phyloP scores from a whole-genome alignment of 768 basidiomycete species.

The Pisolithus orientalis region DNA sequence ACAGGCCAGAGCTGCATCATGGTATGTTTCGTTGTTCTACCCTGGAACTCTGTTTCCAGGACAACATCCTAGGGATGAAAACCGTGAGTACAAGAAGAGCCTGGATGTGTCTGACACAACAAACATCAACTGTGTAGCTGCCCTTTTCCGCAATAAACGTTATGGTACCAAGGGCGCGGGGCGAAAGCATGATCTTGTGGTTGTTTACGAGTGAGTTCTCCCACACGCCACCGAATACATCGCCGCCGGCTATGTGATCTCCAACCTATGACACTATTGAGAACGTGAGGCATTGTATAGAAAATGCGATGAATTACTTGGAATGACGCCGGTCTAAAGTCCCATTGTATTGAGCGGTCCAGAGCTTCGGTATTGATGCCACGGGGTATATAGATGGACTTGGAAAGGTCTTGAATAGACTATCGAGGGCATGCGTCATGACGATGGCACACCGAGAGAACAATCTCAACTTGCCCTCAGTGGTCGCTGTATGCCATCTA shows the following conservation, averaged over 20 bases:
- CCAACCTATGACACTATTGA: conserved; percentile 54
- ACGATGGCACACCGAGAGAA: conserved; percentile 1
- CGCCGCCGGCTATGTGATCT: conserved; percentile 95
- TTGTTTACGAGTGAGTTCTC: conserved; percentile 96
- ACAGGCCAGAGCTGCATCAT: conserved; percentile 99
- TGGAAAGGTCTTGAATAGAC: conserved; percentile 93
- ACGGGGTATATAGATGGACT: conserved; percentile 99
- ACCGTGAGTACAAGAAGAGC: conserved; percentile 1
- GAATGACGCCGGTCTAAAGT: conserved; percentile 80
- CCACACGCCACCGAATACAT: conserved; percentile 91
- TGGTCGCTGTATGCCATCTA: conserved; percentile 95
- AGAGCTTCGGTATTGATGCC: conserved; percentile 98
- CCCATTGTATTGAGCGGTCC: conserved; percentile 86
- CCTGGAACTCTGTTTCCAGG: conserved; percentile 95
- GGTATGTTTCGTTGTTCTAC: conserved; percentile 86
- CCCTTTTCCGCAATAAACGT: conserved; percentile 92
- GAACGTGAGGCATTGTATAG: not conserved
- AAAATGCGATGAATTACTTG: conserved; percentile 41
- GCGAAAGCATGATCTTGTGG: conserved; percentile 96
- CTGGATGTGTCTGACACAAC: conserved; percentile 18
- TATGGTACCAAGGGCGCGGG: conserved; percentile 91
- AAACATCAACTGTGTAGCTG: conserved; percentile 83
- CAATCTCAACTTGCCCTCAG: conserved; percentile 55
- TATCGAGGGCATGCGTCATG: conserved; percentile 17
- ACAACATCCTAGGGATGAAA: conserved; percentile 68